phyloP scores from a whole-genome alignment of 495 filamentous ascomycete genomes.

The Aspergillus kassunensis region DNA sequence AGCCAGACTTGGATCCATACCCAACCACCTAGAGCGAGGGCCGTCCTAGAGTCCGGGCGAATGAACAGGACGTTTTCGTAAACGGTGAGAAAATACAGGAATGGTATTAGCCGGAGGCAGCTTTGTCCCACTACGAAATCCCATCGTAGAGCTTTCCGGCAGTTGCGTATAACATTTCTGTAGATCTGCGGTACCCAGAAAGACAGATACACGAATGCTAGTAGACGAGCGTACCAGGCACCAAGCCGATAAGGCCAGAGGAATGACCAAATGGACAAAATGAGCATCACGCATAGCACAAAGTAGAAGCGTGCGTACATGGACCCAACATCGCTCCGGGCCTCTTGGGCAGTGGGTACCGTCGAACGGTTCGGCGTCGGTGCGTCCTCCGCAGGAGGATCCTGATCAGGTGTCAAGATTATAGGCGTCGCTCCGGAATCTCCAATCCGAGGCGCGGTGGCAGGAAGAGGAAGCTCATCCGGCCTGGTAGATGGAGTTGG shows the following conservation, averaged over 20 bases:
- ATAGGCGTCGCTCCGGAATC: conserved; percentile 57
- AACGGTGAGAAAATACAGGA: conserved; percentile 75
- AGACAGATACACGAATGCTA: conserved; percentile 73
- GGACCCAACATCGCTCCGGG: conserved; percentile 60
- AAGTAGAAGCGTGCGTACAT: conserved; percentile 78
- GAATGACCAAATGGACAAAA: conserved; percentile 70
- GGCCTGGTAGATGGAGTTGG: conserved; percentile 25
- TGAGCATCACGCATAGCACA: conserved; percentile 61
- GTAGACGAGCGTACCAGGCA: conserved; percentile 61
- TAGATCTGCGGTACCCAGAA: conserved; percentile 91
- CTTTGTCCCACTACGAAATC: conserved; percentile 84
- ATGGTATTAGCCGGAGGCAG: conserved; percentile 67
- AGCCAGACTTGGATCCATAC: conserved; percentile 87
- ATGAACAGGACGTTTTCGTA: conserved; percentile 74
- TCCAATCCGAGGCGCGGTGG: conserved; percentile 48
- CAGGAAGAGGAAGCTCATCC: conserved; percentile 58
- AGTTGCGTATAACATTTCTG: conserved; percentile 86
- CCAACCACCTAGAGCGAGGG: conserved; percentile 67
- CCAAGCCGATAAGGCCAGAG: conserved; percentile 71
- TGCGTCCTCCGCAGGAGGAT: conserved; percentile 44
- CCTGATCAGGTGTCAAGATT: conserved; percentile 82
- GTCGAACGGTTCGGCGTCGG: conserved; percentile 25
- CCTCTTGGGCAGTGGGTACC: conserved; percentile 31
- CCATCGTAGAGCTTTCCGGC: conserved; percentile 81
- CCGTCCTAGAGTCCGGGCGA: conserved; percentile 60